phyloP scores from a whole-genome alignment of 1,284 basidiomycete genomes.

The Ganoderma multipileum region DNA sequence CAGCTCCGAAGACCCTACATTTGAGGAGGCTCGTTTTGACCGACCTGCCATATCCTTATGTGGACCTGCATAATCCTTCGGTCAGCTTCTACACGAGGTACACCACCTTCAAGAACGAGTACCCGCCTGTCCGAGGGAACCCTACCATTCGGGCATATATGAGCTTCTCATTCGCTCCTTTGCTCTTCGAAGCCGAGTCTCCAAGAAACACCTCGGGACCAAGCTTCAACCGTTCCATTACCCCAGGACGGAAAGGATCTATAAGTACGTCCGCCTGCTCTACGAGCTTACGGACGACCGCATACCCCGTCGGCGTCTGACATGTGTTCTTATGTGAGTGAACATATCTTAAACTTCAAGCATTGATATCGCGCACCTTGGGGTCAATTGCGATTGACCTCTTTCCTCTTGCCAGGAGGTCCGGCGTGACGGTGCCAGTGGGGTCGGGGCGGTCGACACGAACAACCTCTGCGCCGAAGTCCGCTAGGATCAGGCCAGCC shows the following conservation, averaged over 20 bases:
- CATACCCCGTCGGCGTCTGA: constrained; percentile 62
- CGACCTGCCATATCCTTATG: constrained; percentile 75
- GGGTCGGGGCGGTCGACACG: constrained; percentile 67
- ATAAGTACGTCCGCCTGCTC: constrained; percentile 79
- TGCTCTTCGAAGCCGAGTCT: constrained; percentile 36
- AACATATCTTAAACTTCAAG: background rate
- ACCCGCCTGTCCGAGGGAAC: constrained; percentile 66
- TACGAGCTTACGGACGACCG: constrained; percentile 66
- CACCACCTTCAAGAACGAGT: background rate
- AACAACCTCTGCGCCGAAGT: constrained; percentile 82
- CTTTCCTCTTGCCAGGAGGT: constrained; percentile 75
- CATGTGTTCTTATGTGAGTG: background rate
- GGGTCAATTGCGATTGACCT: constrained; percentile 74
- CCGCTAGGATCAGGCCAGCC: constrained; percentile 81
- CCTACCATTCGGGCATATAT: constrained; percentile 74
- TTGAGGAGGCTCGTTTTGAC: constrained; percentile 21
- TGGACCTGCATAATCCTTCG: constrained; percentile 48
- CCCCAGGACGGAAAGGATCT: constrained; percentile 85
- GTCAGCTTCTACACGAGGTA: background rate
- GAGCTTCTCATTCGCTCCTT: constrained; percentile 64
- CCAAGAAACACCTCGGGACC: constrained; percentile 80
- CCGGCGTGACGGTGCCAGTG: constrained; percentile 39
- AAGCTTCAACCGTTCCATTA: constrained; percentile 79
- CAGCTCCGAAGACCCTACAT: constrained; percentile 14
- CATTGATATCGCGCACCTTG: constrained; percentile 43